Evolutionary conservation across 225 moss, liverwort and hornwort genomes (phyloP), one percentile per base, ranked within the genome.

Genomic region (Rhytidiadelphus loreus): DNA sequence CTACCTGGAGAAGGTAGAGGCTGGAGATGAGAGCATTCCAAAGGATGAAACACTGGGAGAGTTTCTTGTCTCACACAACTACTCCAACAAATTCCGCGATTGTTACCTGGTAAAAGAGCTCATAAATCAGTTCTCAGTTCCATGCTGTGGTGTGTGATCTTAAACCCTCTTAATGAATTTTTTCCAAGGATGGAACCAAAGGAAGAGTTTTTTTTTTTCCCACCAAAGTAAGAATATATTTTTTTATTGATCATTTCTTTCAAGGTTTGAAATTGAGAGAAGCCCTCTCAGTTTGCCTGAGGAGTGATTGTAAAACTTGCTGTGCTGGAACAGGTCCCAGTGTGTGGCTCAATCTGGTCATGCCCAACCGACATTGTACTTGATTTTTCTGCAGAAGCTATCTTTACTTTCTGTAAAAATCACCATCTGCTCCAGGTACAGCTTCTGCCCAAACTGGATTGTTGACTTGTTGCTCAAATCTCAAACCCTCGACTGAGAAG

Each of bases 301-400:
- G 41, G 39, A 80, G 21, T 85, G 60, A 80, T 71, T 18, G 30
- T 70, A 50, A 26, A 48, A 52, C 37, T 89, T 85, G 46, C 24
- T 50, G 33, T 64, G 52, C 48, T 87, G 69, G 77, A 86, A 70
- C 95, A 97, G 97, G 91, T 96, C 59, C 97, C 96, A 86, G 93
- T 95, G 62, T 97, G 97, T 84, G 95, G 83, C 39, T 96, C 96
- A 18, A 95, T 97, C 30, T 97, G 97, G 97, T 97, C 96, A 77
- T 97, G 97, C 83, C 81, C 93, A 56, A 91, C 95, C 46, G 81
- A 94, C 44, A 79, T 88, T 80, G 94, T 95, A 20, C 66, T 95
- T 71, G 92, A 87, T 18, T 96, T 95, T 81, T 96, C 96, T 14
- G 97, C 96, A 23, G 92, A 92, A 48, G 94, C 93, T 61, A 94